These are phyloP conservation scores for Oryza coarctata DNA, from an alignment of 176 grass and related monocot genomes.

Conservation along the genomic window DNA sequence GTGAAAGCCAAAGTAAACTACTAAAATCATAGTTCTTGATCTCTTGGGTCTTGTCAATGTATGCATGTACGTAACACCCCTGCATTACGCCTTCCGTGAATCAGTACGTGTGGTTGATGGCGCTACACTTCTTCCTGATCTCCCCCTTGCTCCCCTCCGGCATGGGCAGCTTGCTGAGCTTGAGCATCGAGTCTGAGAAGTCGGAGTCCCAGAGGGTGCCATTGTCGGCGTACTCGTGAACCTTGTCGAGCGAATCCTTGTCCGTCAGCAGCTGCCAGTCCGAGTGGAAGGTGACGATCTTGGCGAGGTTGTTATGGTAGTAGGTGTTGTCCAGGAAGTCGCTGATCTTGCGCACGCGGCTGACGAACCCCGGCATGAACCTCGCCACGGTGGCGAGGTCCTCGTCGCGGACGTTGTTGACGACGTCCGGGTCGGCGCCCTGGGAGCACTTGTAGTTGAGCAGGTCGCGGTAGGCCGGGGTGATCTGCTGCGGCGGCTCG, in stretches of 20 bases:
- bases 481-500: conserved; percentile 20
- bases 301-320: conserved; percentile 44
- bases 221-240: conserved; percentile 38
- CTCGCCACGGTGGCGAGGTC: background rate
- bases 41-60: background rate
- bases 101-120: conserved; percentile 29
- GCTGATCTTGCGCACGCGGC: conserved; percentile 36
- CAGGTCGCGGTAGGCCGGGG: conserved; percentile 30
- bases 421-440: background rate
- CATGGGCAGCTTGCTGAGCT: conserved; percentile 59
- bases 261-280: conserved; percentile 46
- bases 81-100: too few species aligned
- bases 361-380: conserved; percentile 31
- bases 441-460: conserved; percentile 40
- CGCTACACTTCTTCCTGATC: conserved; percentile 56
- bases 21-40: background rate
- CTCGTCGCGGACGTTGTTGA: conserved; percentile 36
- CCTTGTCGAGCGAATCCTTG: conserved; percentile 20
- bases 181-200: conserved; percentile 49
- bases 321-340: conserved; percentile 43
- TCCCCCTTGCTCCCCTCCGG: conserved; percentile 50
- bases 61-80: background rate
- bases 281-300: conserved; percentile 53
- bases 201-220: conserved; percentile 39
- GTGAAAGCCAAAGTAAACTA: background rate